Conservation (phyloP, 805 yeast genomes). For the Zygosaccharomyces pseudorouxii region DNA sequence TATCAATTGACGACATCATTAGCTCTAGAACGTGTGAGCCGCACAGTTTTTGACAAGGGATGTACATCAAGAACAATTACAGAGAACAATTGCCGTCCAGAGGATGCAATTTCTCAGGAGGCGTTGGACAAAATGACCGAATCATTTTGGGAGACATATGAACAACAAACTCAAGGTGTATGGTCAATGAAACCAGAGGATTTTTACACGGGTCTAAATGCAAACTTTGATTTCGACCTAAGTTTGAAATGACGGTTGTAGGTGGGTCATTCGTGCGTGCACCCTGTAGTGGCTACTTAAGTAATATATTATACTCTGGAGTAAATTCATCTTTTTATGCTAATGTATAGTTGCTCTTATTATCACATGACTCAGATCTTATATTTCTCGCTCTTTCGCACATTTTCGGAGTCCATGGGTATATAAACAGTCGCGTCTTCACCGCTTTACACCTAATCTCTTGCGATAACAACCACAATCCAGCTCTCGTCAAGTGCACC, state of each 20-base stretch:
- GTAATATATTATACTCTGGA: neutral
- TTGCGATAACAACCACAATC: no score
- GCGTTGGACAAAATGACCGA: conserved; percentile 17
- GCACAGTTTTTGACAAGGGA: conserved; percentile 23
- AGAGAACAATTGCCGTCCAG: conserved; percentile 13
- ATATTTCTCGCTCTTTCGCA: neutral
- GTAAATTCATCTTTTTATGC: neutral
- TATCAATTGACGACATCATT: conserved; percentile 19
- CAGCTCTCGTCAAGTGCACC: neutral
- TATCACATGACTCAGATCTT: neutral
- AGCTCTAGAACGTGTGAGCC: conserved; percentile 25
- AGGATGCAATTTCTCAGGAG: conserved; percentile 16
- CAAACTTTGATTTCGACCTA: conserved; percentile 6
- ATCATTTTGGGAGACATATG: conserved; percentile 19
- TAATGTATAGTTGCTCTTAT: neutral
- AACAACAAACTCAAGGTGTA: conserved; percentile 16
- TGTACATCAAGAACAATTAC: conserved; percentile 18
- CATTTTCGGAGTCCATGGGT: neutral
- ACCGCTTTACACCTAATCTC: no score
- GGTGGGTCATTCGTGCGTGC: no score
- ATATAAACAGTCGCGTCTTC: no score
- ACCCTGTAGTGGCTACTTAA: no score
- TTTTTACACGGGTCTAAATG: conserved; percentile 11
- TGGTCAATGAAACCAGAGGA: conserved; percentile 22
- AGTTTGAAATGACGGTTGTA: neutral